Conservation (phyloP, 106 monocot genomes). For the Acorus gramineus region DNA sequence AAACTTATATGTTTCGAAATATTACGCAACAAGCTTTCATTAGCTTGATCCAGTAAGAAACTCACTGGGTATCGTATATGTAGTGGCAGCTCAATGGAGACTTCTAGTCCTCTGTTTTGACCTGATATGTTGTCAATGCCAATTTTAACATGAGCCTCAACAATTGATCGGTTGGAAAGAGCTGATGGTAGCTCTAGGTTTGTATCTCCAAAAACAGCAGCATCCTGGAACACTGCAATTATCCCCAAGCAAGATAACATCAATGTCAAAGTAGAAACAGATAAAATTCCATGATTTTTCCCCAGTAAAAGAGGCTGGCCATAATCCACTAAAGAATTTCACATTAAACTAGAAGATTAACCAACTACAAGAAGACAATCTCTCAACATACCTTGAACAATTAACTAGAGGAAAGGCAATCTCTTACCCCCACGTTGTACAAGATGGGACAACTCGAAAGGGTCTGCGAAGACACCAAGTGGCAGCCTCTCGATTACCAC, state of each 20-base stretch:
- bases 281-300: not conserved
- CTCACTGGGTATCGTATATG: constrained; percentile 96
- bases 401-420: not conserved
- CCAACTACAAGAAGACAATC: too few species aligned
- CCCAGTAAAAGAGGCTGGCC: not conserved
- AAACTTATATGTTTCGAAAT: not conserved
- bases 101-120: constrained; percentile 4
- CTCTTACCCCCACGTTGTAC: constrained; percentile 36
- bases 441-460: constrained; percentile 81
- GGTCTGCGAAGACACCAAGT: constrained; percentile 77
- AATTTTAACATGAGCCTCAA: constrained; percentile 62
- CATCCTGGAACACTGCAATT: constrained; percentile 57
- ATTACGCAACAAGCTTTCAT: not conserved
- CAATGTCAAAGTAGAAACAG: not conserved
- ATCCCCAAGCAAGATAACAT: not conserved
- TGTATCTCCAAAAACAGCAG: constrained; percentile 72
- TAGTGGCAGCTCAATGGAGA: constrained; percentile 52
- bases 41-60: not conserved
- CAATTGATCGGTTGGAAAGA: constrained; percentile 64
- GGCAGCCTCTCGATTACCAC: constrained; percentile 70
- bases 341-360: too few species aligned
- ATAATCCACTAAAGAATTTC: too few species aligned
- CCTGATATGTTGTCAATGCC: not conserved
- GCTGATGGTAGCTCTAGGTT: constrained; percentile 83
- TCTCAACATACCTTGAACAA: not conserved